Base-by-base conservation (phyloP, 2,329 filamentous ascomycete species). In the Neofusicoccum parvum region DNA sequence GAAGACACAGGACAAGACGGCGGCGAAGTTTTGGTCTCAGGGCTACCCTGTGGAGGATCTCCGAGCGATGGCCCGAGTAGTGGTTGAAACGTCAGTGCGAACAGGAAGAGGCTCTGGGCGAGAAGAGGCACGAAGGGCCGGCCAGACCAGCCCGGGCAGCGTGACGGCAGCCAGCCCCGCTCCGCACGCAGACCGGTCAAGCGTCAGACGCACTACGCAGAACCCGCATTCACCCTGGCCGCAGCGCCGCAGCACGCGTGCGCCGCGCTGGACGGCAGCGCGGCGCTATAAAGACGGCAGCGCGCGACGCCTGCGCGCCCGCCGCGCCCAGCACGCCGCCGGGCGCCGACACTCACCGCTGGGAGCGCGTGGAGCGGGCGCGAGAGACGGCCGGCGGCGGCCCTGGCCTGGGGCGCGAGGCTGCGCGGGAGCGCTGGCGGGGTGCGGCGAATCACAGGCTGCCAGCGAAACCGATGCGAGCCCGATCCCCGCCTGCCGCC, bases 21-120 rank as follows among this genome's bases (percentile, higher is more conserved):
- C 34, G 41, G 34, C 37, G 37, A 45, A 39, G 39, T 27, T 34
- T 41, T 17, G 39, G 17, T 9, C 51, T 56, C 51, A 45, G 49
- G 60, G 32, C 60, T 56, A 64, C 62, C 62, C 50, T 64, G 62
- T 54, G 50, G 62, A 64, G 62, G 62, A 64, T 64, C 62, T 64
- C 56, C 62, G 62, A 64, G 62, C 62, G 62, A 64, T 64, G 50
- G 62, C 34, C 58, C 45, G 45, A 39, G 62, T 54, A 56, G 36
- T 48, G 48, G 51, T 41, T 64, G 50, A 54, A 53, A 64, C 49
- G 62, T 54, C 62, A 62, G 51, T 64, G 62, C 62, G 43, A 17
- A 34, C 50, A 34, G 46, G 49, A 45, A 43, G 37, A 63, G 49
- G 62, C 62, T 64, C 50, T 64, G 41, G 41, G 17, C 37, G 49